A percentile compares a stretch with the other conserved stretches of the same genome.
phyloP scores from a whole-genome alignment of 148 eudicot species.

The Camellia lanceoleosa region DNA sequence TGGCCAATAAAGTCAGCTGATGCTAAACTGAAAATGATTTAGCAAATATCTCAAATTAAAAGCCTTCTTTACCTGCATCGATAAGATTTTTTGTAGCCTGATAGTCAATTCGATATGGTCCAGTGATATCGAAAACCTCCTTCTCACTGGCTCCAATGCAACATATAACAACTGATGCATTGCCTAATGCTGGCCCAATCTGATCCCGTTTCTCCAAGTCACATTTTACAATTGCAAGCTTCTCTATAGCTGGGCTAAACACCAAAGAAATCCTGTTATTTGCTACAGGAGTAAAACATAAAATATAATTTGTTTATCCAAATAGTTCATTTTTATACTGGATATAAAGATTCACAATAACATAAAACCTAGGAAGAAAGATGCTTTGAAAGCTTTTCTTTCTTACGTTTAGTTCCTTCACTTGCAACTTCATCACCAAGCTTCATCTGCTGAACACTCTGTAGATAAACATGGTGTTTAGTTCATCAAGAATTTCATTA shows the following conservation, averaged over 20 bases:
- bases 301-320: background rate
- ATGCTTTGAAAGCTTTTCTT: conserved; percentile 11
- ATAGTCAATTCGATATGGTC: conserved; percentile 88
- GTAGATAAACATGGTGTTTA: conserved; percentile 10
- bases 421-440: conserved; percentile 33
- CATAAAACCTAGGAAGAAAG: background rate
- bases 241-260: conserved; percentile 99
- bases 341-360: background rate
- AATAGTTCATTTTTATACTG: background rate
- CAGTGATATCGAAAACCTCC: conserved; percentile 78
- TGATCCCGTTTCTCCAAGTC: conserved; percentile 65
- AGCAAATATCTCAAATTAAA: conserved; percentile 3
- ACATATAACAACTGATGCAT: conserved; percentile 73
- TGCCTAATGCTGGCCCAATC: conserved; percentile 66
- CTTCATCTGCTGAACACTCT: conserved; percentile 74
- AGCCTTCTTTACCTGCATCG: conserved; percentile 65
- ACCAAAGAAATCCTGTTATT: conserved; percentile 52
- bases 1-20: background rate
- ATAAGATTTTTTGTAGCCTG: conserved; percentile 78
- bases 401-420: conserved; percentile 58
- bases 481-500: conserved; percentile 5
- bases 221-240: conserved; percentile 84
- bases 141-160: conserved; percentile 97
- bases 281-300: conserved; percentile 14
- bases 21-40: background rate